Evolutionary conservation across 495 filamentous ascomycete species (phyloP).

Genomic region (Sabuloglossum arenarium): DNA sequence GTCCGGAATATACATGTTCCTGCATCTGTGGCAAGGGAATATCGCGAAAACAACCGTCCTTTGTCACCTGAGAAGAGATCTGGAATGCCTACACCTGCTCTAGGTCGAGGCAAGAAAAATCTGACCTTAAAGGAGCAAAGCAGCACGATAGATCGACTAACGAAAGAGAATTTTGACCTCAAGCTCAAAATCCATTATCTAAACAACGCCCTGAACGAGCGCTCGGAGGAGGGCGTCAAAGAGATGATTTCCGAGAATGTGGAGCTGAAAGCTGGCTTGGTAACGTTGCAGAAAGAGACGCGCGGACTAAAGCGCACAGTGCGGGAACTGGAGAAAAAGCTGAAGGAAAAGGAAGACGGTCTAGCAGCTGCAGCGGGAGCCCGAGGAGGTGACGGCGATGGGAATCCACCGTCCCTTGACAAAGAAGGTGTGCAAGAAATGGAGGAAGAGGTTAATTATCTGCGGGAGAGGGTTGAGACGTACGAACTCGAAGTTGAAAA

Average conservation of each 20-base stretch:
- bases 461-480: conserved; percentile 65
- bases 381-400: conserved; percentile 3
- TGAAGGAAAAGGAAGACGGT: conserved; percentile 51
- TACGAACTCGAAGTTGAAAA: conserved; percentile 70
- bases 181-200: conserved; percentile 97
- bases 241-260: conserved; percentile 96
- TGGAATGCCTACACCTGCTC: conserved; percentile 12
- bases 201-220: conserved; percentile 76
- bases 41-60: conserved; percentile 39
- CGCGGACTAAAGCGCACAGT: conserved; percentile 56
- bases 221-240: conserved; percentile 89
- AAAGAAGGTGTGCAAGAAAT: conserved; percentile 11
- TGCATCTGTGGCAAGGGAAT: conserved; percentile 70
- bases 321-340: conserved; percentile 66
- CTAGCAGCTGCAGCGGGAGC: conserved; percentile 25
- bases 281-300: conserved; percentile 73
- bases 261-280: conserved; percentile 73
- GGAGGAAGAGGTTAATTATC: conserved; percentile 65
- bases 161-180: conserved; percentile 92
- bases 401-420: background rate
- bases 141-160: conserved; percentile 82
- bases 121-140: conserved; percentile 94
- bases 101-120: conserved; percentile 35
- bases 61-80: conserved; percentile 32
- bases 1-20: conserved; percentile 78